Conservation (phyloP, 495 filamentous ascomycete genomes). For the Penicillium arizonense region DNA sequence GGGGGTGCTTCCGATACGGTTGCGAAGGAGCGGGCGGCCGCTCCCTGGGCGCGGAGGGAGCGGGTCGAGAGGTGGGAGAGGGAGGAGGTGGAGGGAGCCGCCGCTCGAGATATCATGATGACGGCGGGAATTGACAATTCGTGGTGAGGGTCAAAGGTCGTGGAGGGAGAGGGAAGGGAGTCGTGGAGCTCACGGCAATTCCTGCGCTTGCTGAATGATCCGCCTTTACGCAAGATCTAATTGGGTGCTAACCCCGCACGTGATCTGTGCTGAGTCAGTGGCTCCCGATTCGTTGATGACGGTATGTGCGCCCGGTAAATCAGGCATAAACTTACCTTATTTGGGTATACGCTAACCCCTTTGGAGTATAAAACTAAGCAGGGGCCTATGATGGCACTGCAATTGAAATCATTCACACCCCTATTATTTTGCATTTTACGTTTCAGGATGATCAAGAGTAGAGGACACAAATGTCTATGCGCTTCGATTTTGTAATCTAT, state of each 20-base stretch:
- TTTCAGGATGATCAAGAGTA: no score
- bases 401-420: no score
- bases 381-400: no score
- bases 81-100: constrained; percentile 47
- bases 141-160: constrained; percentile 25
- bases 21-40: constrained; percentile 69
- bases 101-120: constrained; percentile 53
- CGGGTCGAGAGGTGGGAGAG: constrained; percentile 55
- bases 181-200: constrained; percentile 39
- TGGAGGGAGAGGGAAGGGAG: constrained; percentile 27
- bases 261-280: constrained; percentile 26
- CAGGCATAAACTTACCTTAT: no score
- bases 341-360: no score
- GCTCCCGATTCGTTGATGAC: constrained; percentile 12
- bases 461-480: no score
- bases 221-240: constrained; percentile 40
- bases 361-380: no score
- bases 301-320: background rate
- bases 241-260: constrained; percentile 31
- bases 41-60: constrained; percentile 50
- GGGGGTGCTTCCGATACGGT: constrained; percentile 84
- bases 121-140: constrained; percentile 32
- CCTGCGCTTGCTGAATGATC: constrained; percentile 49
- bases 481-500: background rate
- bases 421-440: no score